Evolutionary conservation across 2,329 filamentous ascomycete genomes (phyloP), one percentile per base, ranked within the genome.

Genomic region (Colletotrichum truncatum): DNA sequence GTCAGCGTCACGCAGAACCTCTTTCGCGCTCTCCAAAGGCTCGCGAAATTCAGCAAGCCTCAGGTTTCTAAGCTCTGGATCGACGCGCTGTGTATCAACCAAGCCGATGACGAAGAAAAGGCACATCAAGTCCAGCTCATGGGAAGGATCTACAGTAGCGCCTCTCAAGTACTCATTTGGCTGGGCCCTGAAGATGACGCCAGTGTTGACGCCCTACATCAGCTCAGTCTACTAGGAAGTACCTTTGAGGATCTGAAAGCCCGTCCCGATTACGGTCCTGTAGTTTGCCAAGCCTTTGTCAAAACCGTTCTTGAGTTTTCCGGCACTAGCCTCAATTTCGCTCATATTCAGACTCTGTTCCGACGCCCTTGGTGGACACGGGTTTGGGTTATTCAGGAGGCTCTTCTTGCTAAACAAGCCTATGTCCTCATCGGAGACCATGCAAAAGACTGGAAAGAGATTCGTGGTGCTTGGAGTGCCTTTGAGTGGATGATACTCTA

Each of bases 151-250:
- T 79, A 77, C 66, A 72, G 74, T 38, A 73, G 72, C 25, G 77
- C 78, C 6, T 32, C 63, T 8, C 71, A 69, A 16, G 71, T 77
- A 12, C 64, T 77, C 30, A 75, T 80, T 39, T 80, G 77, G 77
- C 66, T 78, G 16, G 77, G 76, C n/a, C 30, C 46, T 9, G 49
- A 48, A 16, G 60, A 51, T 14, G n/a, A 66, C 39, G 26, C 25
- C 43, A 28, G 34, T 1, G 30, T 61, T 12, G 21, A 45, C 26
- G 38, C 12, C 10, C 36, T 61, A 14, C 36, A 45, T 39, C 36
- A 54, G 16, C 26, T 55, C 7, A n/a, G n/a, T 25, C 46, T 43
- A 3, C 9, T 43, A n/a, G 41, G 53, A 7, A 43, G 16, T 12
- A 8, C 25, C 23, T 25, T 56, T 23, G 11, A 58, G 41, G 34